Percentiles rank a stretch among this genome's conserved stretches.
Conservation (phyloP, 2,329 filamentous ascomycete species). For the Pochonia chlamydosporia region DNA sequence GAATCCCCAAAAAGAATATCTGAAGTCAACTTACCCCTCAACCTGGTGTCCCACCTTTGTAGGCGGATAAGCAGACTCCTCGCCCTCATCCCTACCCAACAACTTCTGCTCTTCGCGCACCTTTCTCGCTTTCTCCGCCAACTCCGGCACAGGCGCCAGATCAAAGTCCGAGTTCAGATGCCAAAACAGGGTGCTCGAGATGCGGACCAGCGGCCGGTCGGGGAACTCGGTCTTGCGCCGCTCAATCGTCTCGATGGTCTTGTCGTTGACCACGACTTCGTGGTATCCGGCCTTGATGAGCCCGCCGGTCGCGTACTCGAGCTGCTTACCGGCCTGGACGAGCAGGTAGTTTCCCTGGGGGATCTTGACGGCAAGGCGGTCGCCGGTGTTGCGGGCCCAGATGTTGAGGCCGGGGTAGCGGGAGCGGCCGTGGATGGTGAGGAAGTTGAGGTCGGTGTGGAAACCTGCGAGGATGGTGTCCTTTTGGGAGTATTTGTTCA, state of each 20-base stretch:
- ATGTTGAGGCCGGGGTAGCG: constrained; percentile 57
- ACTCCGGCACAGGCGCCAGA: constrained; percentile 42
- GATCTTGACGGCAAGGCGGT: constrained; percentile 52
- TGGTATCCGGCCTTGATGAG: constrained; percentile 57
- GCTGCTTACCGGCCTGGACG: constrained; percentile 58
- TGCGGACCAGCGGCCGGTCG: constrained; percentile 47
- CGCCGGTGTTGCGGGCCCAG: constrained; percentile 58
- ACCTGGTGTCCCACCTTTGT: constrained; percentile 58
- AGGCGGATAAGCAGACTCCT: constrained; percentile 38
- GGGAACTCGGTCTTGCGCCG: constrained; percentile 34
- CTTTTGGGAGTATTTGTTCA: constrained; percentile 43
- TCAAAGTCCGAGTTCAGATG: constrained; percentile 53
- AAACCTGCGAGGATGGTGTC: constrained; percentile 59
- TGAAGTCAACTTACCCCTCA: constrained; percentile 38
- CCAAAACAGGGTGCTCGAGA: constrained; percentile 58
- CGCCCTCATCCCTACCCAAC: constrained; percentile 48
- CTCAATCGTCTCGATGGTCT: constrained; percentile 42
- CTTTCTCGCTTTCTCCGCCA: constrained; percentile 37
- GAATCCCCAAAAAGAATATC: not conserved
- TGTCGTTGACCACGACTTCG: constrained; percentile 53
- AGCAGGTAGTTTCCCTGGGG: constrained; percentile 52
- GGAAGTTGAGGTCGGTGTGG: constrained; percentile 60
- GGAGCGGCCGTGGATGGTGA: constrained; percentile 58
- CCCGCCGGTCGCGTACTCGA: constrained; percentile 56
- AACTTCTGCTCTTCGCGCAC: constrained; percentile 42